Evolutionary conservation across 768 basidiomycete species (phyloP), one percentile per base, ranked within the genome.

Genomic region (Pleurotus djamor): DNA sequence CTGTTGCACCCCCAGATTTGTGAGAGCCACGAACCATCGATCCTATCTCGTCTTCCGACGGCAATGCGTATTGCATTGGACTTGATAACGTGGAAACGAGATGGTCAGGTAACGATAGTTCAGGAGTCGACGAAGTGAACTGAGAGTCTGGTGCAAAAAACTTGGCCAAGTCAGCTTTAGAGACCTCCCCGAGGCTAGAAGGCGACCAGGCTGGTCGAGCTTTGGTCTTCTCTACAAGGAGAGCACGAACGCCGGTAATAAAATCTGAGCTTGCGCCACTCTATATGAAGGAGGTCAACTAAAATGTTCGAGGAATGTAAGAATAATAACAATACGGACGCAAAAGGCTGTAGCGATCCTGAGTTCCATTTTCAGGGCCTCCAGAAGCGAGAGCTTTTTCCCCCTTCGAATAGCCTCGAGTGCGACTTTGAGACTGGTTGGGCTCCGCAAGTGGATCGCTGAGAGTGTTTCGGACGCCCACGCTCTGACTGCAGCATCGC

Each of bases 341-440:
- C 91, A 92, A 71, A 86, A 96, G 13, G 94, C 94, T 36, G 90
- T 86, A 16, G 93, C 95, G 67, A 98, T 89, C 64, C 84, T 84
- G 63, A 95, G 77, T 68, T 98, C 96, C 86, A 91, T 93, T 63
- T 89, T 76, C 60, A 98, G 76, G 1, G 84, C 85, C 59, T 90
- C 79, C 4, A 79, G 75, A 43, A 98, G 76, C 2, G 80, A 69
- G 78, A 87, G 72, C 1, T 74, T 72, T 65, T 78, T 83, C n/a
- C 93, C 95, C 60, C 76, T 75, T 49, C 89, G 85, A 57, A 95
- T 83, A 1, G 92, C 91, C 65, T 81, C 75, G 17, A 98, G 78
- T n/a, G 96, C 84, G 37, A 98, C 89, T 70, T 92, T 92, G 64
- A 98, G 79, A 65, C 94, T 95, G 1, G 96, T 97, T 9, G 96